Evolutionary conservation across 2,329 filamentous ascomycete species (phyloP).

Genomic region (Xylariaceae sp.): DNA sequence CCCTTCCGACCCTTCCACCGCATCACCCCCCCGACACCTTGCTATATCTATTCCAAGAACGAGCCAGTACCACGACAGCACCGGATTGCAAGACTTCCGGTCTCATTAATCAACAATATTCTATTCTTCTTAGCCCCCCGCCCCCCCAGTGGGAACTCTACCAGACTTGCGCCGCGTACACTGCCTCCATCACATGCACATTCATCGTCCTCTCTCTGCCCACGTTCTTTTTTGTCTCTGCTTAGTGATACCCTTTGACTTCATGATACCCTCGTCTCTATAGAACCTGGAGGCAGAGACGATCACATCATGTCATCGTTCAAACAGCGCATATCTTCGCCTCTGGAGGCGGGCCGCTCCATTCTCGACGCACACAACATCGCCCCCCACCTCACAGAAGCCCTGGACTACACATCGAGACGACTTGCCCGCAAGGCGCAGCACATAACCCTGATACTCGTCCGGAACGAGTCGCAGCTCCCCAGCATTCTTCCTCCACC

Average conservation of each 20-base stretch:
- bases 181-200: neutral
- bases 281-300: too few species aligned
- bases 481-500: conserved; percentile 32
- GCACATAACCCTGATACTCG: conserved; percentile 54
- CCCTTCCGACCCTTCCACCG: neutral
- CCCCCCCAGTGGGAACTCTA: neutral
- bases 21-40: too few species aligned
- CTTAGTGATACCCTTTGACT: neutral
- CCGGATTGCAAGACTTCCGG: too few species aligned
- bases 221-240: neutral
- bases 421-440: conserved; percentile 51
- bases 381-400: conserved; percentile 49
- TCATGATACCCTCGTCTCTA: neutral
- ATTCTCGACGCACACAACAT: conserved; percentile 54
- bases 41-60: too few species aligned
- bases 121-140: too few species aligned
- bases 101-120: too few species aligned
- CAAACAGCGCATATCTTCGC: conserved; percentile 57
- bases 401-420: conserved; percentile 55
- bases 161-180: neutral
- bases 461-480: conserved; percentile 53
- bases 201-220: neutral
- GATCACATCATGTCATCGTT: conserved; percentile 32
- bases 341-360: conserved; percentile 58
- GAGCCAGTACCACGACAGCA: too few species aligned